Evolutionary conservation across 1,284 basidiomycete genomes (phyloP), one percentile per base, ranked within the genome.

Genomic region (Peniophora sp.): DNA sequence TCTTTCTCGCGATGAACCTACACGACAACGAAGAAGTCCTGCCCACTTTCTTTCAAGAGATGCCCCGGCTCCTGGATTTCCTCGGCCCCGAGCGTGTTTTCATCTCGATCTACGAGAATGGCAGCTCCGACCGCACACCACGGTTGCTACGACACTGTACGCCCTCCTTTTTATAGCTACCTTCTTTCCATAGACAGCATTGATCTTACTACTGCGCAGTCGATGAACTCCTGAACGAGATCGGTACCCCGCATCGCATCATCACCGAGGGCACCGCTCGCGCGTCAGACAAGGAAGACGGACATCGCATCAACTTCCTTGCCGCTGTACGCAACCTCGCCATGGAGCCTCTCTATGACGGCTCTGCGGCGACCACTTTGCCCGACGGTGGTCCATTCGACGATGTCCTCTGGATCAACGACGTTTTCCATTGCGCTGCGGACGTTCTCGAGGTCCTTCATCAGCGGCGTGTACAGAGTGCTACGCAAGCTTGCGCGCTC

Each of bases 1-100:
- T 45, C 23, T 45, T 45, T 20, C 19, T 45, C 22, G 44, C 44
- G 44, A 45, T 45, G 20, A 45, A 45, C 23, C 23, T 45, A 3
- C 23, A 45, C 44, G 22, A 45, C 22, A 45, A 45, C 23, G 44
- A 45, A n/a, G 44, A 45, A 14, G 44, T 45, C 14, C 44, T 45
- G n/a, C 44, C 44, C 9, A 45, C 44, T 10, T 45, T 45, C n/a
- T 45, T 45, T n/a, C 44, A 45, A 45, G 44, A 45, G 44, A 20
- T 45, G 6, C 44, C 44, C 16, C 10, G 10, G n/a, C 44, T 45
- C 6, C 19, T 45, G 9, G 20, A 45, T 6, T 22, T 14, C n/a
- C 44, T 45, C 9, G 44, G 44, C 14, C 44, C 20, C 10, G 20
- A 45, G 16, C 44, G 23, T n/a, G 44, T 45, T 23, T 45, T 20